Conservation (phyloP, 768 basidiomycete genomes). For the Butyriboletus loyo region DNA sequence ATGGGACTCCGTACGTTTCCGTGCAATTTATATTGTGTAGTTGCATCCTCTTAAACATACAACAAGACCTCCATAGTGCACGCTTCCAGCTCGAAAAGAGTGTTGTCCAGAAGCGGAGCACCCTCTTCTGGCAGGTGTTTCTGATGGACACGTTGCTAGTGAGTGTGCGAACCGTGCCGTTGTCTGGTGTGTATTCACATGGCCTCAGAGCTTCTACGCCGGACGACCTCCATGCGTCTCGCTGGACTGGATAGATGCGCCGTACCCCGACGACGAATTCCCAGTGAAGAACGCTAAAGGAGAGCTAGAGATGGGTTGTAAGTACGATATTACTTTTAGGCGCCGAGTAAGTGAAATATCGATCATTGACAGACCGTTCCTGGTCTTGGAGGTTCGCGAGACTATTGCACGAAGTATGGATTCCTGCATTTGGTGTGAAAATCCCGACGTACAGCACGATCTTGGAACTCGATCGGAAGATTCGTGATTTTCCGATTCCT, state of each 20-base stretch:
- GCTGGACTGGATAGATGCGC: constrained; percentile 51
- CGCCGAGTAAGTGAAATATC: background rate
- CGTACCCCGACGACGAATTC: constrained; percentile 46
- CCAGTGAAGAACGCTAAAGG: constrained; percentile 33
- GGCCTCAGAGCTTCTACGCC: constrained; percentile 52
- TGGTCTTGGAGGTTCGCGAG: constrained; percentile 57
- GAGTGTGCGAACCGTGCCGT: constrained; percentile 8
- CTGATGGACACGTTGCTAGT: constrained; percentile 61
- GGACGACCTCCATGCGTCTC: constrained; percentile 60
- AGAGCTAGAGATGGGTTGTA: constrained; percentile 43
- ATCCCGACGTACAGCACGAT: constrained; percentile 50
- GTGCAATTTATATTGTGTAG: background rate
- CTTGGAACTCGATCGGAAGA: constrained; percentile 55
- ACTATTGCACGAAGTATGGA: constrained; percentile 50
- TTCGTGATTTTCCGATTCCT: constrained; percentile 60
- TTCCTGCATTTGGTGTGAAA: constrained; percentile 50
- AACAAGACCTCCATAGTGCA: constrained; percentile 53
- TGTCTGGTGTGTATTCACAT: background rate
- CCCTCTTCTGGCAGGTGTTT: constrained; percentile 71
- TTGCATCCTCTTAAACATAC: background rate
- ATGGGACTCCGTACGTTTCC: constrained; percentile 50
- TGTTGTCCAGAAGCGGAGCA: constrained; percentile 45
- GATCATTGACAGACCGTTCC: constrained; percentile 41
- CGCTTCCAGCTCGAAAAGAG: constrained; percentile 56
- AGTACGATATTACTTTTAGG: constrained; percentile 11